Evolutionary conservation across 495 filamentous ascomycete genomes (phyloP).

Genomic region (Tuber umbilicatum): DNA sequence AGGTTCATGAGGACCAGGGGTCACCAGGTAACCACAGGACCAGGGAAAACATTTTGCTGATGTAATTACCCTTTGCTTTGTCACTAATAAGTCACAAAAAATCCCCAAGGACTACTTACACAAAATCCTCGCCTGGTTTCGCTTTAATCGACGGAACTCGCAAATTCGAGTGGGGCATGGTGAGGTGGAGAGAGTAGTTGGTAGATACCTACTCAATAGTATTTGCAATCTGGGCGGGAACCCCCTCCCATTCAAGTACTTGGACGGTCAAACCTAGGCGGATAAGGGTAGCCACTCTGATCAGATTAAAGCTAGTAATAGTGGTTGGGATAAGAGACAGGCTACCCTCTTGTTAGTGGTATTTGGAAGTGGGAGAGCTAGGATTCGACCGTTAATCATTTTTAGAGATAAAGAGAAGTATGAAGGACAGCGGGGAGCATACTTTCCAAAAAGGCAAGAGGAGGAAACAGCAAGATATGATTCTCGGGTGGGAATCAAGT

Average conservation of each 20-base stretch:
- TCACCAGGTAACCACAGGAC: too few species aligned
- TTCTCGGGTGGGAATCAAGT: constrained; percentile 3
- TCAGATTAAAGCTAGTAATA: constrained; percentile 8
- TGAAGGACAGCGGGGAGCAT: neutral
- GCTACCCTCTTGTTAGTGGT: constrained; percentile 4
- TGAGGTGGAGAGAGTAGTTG: neutral
- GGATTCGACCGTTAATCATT: constrained; percentile 6
- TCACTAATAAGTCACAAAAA: constrained; percentile 4
- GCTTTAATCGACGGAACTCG: constrained; percentile 1
- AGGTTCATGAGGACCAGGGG: too few species aligned
- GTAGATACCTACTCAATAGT: constrained; percentile 2
- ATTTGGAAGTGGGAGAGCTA: constrained; percentile 5
- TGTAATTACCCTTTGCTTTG: constrained; percentile 11
- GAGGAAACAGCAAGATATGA: constrained; percentile 4
- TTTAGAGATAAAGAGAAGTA: constrained; percentile 10
- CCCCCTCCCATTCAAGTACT: constrained; percentile 9
- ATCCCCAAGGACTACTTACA: constrained; percentile 5
- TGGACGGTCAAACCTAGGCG: constrained; percentile 12
- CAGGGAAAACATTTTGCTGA: too few species aligned
- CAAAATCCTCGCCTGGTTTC: neutral
- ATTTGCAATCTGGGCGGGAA: constrained; percentile 13
- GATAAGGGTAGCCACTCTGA: constrained; percentile 17
- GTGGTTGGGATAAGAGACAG: constrained; percentile 18
- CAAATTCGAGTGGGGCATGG: neutral
- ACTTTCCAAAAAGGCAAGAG: neutral